Base-by-base conservation (phyloP, 148 eudicot species). In the Vaccinium macrocarpon region DNA sequence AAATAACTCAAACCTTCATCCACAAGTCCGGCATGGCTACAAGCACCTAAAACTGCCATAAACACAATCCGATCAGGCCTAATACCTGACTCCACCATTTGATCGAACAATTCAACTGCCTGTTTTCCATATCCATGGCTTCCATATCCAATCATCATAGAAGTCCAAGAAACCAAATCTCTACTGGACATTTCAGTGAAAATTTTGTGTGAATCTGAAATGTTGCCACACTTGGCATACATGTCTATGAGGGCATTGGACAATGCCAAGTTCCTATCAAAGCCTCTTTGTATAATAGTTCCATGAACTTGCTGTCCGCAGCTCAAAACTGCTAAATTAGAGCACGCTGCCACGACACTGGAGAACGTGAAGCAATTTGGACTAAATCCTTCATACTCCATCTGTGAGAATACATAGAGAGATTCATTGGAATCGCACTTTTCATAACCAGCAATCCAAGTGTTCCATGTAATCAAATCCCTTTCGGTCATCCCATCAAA, bases 171-270 rank as follows among this genome's bases (percentile, higher is more conserved):
- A 80, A 96, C 89, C 75, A 95, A 81, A 86, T 93, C 89, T 84
- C 85, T 91, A 35, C 15, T 56, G 56, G 84, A 83, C 95, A 93
- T 90, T 57, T 85, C 87, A 80, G 82, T 62, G 87, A 95, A 96
- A 18, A 93, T 79, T 83, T 89, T 91, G 78, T 87, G 86, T 2
- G 99, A 88, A 74, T 92, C 94, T n/a, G 48, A 80, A 77, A 95
- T 90, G 80, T 88, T 91, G 78, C 99, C 98, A 82, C 97, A 95
- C 85, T 96, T 96, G 18, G 97, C 96, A 87, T 96, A 96, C 99
- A 96, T 96, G 88, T 95, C 96, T 82, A 96, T 88, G 49, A 96
- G 91, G 66, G 98, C 88, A 84, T 96, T 95, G 56, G 90, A 90
- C 66, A 97, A 71, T 23, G 90, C 92, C 81, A 88, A 72, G 88